These are phyloP conservation scores for Pulveroboletus sp. DNA, from an alignment of 1,284 basidiomycete genomes.

Conservation along the genomic window DNA sequence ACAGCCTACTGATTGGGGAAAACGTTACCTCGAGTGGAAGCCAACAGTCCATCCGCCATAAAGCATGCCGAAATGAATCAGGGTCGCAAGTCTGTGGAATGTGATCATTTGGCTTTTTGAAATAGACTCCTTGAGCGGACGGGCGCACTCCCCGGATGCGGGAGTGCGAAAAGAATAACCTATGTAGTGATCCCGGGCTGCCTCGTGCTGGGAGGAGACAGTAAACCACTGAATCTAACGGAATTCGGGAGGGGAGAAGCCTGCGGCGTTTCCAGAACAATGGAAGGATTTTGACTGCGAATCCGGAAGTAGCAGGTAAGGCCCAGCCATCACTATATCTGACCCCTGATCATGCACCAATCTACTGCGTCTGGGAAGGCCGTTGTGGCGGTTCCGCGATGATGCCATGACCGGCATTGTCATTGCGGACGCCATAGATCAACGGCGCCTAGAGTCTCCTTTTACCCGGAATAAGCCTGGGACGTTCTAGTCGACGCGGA, in stretches of 20 bases:
- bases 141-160: slow-evolving; percentile 3
- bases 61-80: slow-evolving; percentile 37
- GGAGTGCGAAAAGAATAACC: background rate
- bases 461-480: slow-evolving; percentile 4
- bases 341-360: slow-evolving; percentile 30
- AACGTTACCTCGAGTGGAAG: slow-evolving; percentile 19
- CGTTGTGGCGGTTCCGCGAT: slow-evolving; percentile 35
- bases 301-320: slow-evolving; percentile 35
- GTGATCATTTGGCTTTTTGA: slow-evolving; percentile 7
- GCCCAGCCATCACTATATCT: slow-evolving; percentile 29
- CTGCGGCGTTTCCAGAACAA: slow-evolving; percentile 29
- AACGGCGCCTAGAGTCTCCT: slow-evolving; percentile 20
- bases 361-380: slow-evolving; percentile 31
- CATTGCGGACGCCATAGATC: slow-evolving; percentile 28
- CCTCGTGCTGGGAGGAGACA: slow-evolving; percentile 5
- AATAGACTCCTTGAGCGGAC: background rate
- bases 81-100: slow-evolving; percentile 21
- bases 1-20: slow-evolving; percentile 21
- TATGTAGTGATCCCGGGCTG: background rate
- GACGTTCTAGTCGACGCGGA: slow-evolving; percentile 8
- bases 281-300: slow-evolving; percentile 28
- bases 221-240: background rate
- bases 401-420: slow-evolving; percentile 27
- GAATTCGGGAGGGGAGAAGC: slow-evolving; percentile 20
- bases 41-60: slow-evolving; percentile 17